Base-by-base conservation (phyloP, 176 grass and related monocot species). In the Carex scoparia region DNA sequence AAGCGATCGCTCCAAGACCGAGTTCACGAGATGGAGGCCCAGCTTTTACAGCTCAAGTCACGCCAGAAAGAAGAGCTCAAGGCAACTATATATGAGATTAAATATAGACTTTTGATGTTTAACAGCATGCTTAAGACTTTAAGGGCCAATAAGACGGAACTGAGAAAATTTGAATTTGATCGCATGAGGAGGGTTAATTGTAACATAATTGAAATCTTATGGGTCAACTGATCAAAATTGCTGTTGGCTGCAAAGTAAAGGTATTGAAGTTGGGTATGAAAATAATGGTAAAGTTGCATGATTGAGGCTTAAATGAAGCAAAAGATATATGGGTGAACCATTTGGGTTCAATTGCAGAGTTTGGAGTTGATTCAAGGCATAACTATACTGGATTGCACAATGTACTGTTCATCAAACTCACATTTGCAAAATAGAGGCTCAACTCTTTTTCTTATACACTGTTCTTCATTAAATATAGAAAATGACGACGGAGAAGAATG, bases 401-500 rank as follows among this genome's bases (percentile, higher is more conserved):
- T 7, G 14, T 18, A 28, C 16, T 28, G 10, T 76, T 33, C 51
- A 77, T 77, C 13, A 48, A 27, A 5, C 19, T 77, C 49, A 56
- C 32, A 3, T 77, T 3, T 42, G 19, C 73, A 56, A 77, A 77
- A 12, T 31, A 3, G 73, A 77, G 27, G 12, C 5, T 55, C 48
- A 7, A 32, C 28, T 77, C 3, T 77, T 56, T 56, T 77, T 14
- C 73, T 56, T 77, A 16, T 77, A 77, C 1, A 49, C 7, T 77
- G 32, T 81, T 44, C 48, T 65, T 72, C 86, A 64, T 58, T 59
- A 77, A 58, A 59, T 90, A 67, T 88, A 99, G 96, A 95, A 88
- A 91, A 69, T 94, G 84, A 89, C 78, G n/a, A 94, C 89, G 81
- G 96, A 99, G 84, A 99, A 99, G 83, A 95, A 87, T 88, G 84